Evolutionary conservation across 495 filamentous ascomycete species (phyloP).

Genomic region (Sabuloglossum arenarium): DNA sequence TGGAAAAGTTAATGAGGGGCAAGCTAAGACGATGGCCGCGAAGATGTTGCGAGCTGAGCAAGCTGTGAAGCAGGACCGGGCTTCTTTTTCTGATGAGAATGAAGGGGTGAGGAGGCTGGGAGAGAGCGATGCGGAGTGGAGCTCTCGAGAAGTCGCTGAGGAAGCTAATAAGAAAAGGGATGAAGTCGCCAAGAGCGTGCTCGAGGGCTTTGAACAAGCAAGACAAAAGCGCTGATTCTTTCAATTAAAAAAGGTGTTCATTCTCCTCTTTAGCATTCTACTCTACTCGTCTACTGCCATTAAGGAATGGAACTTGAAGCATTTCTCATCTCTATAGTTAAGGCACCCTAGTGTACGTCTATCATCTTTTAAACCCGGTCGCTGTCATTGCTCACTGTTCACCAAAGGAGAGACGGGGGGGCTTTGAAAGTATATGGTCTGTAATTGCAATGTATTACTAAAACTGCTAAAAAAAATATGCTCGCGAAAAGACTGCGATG

Average conservation of each 20-base stretch:
- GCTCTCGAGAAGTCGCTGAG: background rate
- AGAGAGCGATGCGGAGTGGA: conserved; percentile 5
- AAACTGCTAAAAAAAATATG: too few species aligned
- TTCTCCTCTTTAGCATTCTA: background rate
- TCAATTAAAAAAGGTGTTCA: background rate
- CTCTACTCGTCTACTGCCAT: background rate
- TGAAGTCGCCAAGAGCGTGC: conserved; percentile 27
- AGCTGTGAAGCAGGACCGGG: background rate
- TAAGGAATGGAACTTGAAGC: background rate
- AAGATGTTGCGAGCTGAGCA: conserved; percentile 10
- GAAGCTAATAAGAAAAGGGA: conserved; percentile 8
- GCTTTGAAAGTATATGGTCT: too few species aligned
- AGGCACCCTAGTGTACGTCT: too few species aligned
- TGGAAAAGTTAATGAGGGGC: conserved; percentile 76
- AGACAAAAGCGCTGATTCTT: conserved; percentile 19
- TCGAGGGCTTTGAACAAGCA: conserved; percentile 32
- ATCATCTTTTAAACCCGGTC: too few species aligned
- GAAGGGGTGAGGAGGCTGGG: conserved; percentile 8
- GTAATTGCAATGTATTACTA: too few species aligned
- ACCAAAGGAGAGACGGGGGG: too few species aligned
- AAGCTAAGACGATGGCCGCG: conserved; percentile 45
- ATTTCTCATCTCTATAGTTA: too few species aligned
- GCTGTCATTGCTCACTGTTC: too few species aligned
- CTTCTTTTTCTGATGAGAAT: background rate
- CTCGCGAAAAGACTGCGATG: too few species aligned